phyloP scores from a whole-genome alignment of 1,284 basidiomycete species.

The Meira miltonrushii region DNA sequence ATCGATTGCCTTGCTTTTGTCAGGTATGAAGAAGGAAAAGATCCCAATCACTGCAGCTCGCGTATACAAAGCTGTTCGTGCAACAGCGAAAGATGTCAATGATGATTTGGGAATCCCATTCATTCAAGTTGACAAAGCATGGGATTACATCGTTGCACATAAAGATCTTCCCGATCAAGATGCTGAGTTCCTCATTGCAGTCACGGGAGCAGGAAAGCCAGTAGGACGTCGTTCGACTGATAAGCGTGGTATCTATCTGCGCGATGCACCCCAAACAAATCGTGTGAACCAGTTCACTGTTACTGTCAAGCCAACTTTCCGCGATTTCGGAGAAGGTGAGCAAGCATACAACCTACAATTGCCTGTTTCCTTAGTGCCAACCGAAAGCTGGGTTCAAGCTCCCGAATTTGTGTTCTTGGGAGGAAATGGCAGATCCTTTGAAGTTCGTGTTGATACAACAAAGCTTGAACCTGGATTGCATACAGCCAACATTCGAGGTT shows the following conservation, averaged over 20 bases:
- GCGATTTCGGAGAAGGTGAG: slow-evolving; percentile 37
- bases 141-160: slow-evolving; percentile 48
- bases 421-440: slow-evolving; percentile 51
- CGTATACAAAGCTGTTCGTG: slow-evolving; percentile 48
- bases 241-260: slow-evolving; percentile 51
- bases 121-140: slow-evolving; percentile 51
- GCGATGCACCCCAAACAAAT: slow-evolving; percentile 43
- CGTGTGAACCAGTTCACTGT: slow-evolving; percentile 42
- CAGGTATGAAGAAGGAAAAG: slow-evolving; percentile 47
- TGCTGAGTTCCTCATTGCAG: slow-evolving; percentile 45
- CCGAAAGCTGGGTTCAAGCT: slow-evolving; percentile 45
- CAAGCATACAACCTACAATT: slow-evolving; percentile 47
- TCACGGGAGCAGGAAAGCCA: slow-evolving; percentile 48
- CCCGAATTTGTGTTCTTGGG: slow-evolving; percentile 49
- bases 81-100: slow-evolving; percentile 49
- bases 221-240: slow-evolving; percentile 22
- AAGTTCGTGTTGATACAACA: slow-evolving; percentile 50
- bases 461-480: slow-evolving; percentile 47
- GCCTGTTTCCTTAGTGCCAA: slow-evolving; percentile 33
- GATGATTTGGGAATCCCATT: slow-evolving; percentile 50
- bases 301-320: slow-evolving; percentile 47
- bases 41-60: slow-evolving; percentile 49
- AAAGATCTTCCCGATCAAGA: slow-evolving; percentile 40
- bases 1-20: slow-evolving; percentile 47
- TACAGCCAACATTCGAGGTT: slow-evolving; percentile 43